phyloP scores from a whole-genome alignment of 805 yeast genomes.

The Pichia scutulata region DNA sequence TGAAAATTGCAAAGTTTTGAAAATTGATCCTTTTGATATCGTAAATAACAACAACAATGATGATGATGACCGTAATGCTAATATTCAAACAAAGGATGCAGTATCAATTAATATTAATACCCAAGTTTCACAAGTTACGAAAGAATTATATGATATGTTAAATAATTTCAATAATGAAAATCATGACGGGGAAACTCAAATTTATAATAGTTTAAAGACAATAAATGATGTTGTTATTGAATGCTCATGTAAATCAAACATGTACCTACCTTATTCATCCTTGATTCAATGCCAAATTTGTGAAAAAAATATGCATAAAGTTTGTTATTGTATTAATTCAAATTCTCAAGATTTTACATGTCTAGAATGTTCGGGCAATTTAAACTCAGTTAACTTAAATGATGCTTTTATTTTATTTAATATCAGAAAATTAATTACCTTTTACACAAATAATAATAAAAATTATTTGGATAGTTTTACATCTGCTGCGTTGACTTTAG shows the following conservation, averaged over 20 bases:
- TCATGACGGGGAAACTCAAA: constrained; percentile 9
- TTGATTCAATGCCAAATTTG: constrained; percentile 17
- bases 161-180: neutral
- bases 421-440: constrained; percentile 17
- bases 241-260: constrained; percentile 18
- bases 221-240: neutral
- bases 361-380: constrained; percentile 8
- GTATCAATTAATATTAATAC: neutral
- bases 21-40: constrained; percentile 20
- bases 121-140: constrained; percentile 19
- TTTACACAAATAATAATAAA: constrained; percentile 3
- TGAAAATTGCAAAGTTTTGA: constrained; percentile 14
- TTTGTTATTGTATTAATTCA: constrained; percentile 14
- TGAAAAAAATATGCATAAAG: constrained; percentile 12
- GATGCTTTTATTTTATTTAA: constrained; percentile 15
- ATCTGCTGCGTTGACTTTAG: constrained; percentile 1
- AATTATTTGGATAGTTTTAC: constrained; percentile 5
- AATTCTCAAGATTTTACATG: constrained; percentile 12
- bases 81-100: neutral
- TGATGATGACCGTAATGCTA: too few relatives aligned
- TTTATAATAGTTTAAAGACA: neutral
- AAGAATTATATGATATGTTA: constrained; percentile 15
- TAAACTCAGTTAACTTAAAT: neutral
- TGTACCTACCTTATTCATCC: constrained; percentile 8
- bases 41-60: too few relatives aligned